phyloP scores from a whole-genome alignment of 2,329 filamentous ascomycete species.

The Beauveria sp. region DNA sequence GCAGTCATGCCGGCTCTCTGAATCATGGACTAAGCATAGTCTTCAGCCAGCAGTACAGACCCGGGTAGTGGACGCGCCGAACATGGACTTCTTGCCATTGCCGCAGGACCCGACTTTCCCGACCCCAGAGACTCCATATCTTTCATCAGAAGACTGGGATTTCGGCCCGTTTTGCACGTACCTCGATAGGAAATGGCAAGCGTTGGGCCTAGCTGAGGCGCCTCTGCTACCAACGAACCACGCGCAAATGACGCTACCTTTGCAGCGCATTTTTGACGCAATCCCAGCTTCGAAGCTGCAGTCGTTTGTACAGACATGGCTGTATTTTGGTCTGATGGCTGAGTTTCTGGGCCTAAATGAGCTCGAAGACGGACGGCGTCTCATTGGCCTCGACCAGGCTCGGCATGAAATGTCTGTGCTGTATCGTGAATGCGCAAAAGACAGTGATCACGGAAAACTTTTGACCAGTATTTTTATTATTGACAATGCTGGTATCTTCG shows the following conservation, averaged over 20 bases:
- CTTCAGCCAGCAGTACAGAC: not conserved
- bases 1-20: not conserved
- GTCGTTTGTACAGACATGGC: constrained; percentile 25
- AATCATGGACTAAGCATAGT: not conserved
- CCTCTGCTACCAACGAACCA: constrained; percentile 13
- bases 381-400: constrained; percentile 12
- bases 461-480: constrained; percentile 3
- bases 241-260: not conserved
- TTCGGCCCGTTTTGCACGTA: constrained; percentile 21
- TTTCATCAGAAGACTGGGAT: constrained; percentile 20
- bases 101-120: constrained; percentile 15
- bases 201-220: constrained; percentile 7
- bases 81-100: constrained; percentile 17
- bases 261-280: constrained; percentile 11
- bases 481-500: not conserved
- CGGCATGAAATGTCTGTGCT: constrained; percentile 13
- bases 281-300: constrained; percentile 18
- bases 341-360: constrained; percentile 23
- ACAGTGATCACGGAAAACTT: constrained; percentile 1
- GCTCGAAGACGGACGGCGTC: constrained; percentile 10
- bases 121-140: constrained; percentile 16
- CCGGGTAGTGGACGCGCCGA: not conserved
- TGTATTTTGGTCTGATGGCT: constrained; percentile 25
- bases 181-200: constrained; percentile 14
- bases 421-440: constrained; percentile 10